Percentiles rank a stretch among this genome's conserved stretches.
These are phyloP conservation scores for Porphyrellus sp. DNA, from an alignment of 1,284 basidiomycete genomes.

Conservation along the genomic window DNA sequence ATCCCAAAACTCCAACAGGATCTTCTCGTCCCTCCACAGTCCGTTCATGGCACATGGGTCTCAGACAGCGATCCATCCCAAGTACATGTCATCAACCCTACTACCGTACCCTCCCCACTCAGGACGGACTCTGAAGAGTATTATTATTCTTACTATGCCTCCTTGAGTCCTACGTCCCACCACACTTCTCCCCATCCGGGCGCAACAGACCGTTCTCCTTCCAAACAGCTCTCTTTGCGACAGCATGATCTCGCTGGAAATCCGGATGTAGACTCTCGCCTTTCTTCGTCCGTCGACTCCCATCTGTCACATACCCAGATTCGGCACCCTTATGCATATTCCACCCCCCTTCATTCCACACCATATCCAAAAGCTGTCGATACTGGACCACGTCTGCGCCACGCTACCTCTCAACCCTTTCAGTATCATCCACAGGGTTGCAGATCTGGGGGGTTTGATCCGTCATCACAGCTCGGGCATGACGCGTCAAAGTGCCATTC, in stretches of 20 bases:
- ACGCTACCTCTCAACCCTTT: constrained; percentile 20
- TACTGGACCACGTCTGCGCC: constrained; percentile 16
- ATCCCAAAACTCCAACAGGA: constrained; percentile 15
- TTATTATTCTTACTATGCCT: constrained; percentile 44
- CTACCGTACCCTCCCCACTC: constrained; percentile 29
- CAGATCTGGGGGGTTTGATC: background rate
- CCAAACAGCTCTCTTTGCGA: constrained; percentile 10
- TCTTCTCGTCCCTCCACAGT: constrained; percentile 8
- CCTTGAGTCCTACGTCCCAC: constrained; percentile 19
- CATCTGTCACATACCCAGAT: constrained; percentile 25
- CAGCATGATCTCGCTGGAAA: constrained; percentile 14
- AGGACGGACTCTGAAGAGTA: constrained; percentile 38
- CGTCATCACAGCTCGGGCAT: constrained; percentile 3
- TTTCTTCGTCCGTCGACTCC: constrained; percentile 19
- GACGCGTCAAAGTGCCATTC: background rate
- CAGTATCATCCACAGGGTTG: constrained; percentile 5
- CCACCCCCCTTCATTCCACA: constrained; percentile 27
- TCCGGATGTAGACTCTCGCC: constrained; percentile 15
- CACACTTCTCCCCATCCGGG: background rate
- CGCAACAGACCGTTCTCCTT: background rate
- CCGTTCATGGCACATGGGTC: constrained; percentile 22
- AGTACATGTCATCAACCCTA: constrained; percentile 16
- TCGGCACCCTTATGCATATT: constrained; percentile 58
- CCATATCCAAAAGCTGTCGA: constrained; percentile 10
- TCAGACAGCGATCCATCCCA: constrained; percentile 2